phyloP scores from a whole-genome alignment of 2,329 filamentous ascomycete species.

The Hortaea sp. region DNA sequence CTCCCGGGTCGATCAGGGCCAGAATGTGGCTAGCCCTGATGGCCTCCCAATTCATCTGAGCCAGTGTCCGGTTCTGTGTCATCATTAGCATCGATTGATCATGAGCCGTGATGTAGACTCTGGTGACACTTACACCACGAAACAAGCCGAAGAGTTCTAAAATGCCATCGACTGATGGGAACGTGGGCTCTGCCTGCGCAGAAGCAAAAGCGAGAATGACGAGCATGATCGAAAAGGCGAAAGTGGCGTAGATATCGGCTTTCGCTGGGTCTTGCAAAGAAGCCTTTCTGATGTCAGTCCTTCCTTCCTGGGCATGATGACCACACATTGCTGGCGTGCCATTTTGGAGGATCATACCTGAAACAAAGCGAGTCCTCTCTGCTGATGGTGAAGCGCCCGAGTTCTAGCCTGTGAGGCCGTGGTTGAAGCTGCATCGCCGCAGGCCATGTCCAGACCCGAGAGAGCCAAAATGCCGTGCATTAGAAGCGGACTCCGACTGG shows the following conservation, averaged over 20 bases:
- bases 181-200: slow-evolving; percentile 10
- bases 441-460: slow-evolving; percentile 17
- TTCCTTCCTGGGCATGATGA: too few relatives aligned
- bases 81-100: background rate
- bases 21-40: slow-evolving; percentile 1
- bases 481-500: slow-evolving; percentile 10
- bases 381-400: slow-evolving; percentile 19
- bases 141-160: slow-evolving; percentile 17
- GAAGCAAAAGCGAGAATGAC: slow-evolving; percentile 17
- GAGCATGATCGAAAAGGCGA: slow-evolving; percentile 18
- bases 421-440: slow-evolving; percentile 2
- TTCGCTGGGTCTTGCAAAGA: slow-evolving; percentile 3
- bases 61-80: slow-evolving; percentile 7
- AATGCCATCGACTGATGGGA: slow-evolving; percentile 15
- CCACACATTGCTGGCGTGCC: too few relatives aligned
- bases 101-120: too few relatives aligned
- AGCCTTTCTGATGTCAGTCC: background rate
- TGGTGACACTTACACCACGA: slow-evolving; percentile 7
- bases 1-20: slow-evolving; percentile 6
- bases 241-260: slow-evolving; percentile 10
- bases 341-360: slow-evolving; percentile 3
- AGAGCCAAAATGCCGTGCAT: slow-evolving; percentile 21
- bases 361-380: slow-evolving; percentile 16
- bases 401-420: slow-evolving; percentile 13
- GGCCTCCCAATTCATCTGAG: background rate